phyloP scores from a whole-genome alignment of 1,284 basidiomycete species.

The Golubevia pallescens region DNA sequence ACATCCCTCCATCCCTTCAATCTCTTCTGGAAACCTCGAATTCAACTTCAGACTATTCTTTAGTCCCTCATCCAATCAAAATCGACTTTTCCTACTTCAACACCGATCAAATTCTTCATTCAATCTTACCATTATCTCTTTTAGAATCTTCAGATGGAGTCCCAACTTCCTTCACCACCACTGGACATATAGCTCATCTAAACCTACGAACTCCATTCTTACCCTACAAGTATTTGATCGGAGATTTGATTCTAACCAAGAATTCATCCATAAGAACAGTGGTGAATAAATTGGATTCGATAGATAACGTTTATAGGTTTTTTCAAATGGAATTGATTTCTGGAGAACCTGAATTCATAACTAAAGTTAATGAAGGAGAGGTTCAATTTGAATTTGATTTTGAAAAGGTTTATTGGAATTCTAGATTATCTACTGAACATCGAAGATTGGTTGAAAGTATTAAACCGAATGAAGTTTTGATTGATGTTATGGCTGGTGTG shows the following conservation, averaged over 20 bases:
- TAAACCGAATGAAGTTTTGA: constrained; percentile 72
- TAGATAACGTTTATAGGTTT: constrained; percentile 85
- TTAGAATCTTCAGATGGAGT: too few species aligned
- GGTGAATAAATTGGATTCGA: constrained; percentile 91
- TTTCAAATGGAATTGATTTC: constrained; percentile 98
- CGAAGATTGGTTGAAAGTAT: constrained; percentile 76
- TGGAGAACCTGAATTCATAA: constrained; percentile 83
- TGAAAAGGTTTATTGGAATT: constrained; percentile 96
- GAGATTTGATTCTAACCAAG: constrained; percentile 74
- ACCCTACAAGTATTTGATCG: constrained; percentile 88
- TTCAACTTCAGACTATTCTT: too few species aligned
- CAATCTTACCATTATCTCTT: too few species aligned
- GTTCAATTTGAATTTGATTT: constrained; percentile 95
- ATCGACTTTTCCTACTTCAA: too few species aligned
- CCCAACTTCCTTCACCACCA: too few species aligned
- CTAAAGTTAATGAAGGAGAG: constrained; percentile 66
- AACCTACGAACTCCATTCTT: constrained; percentile 89
- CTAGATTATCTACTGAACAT: constrained; percentile 88
- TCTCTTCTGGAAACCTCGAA: too few species aligned
- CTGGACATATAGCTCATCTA: constrained; percentile 72
- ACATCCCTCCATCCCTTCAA: too few species aligned
- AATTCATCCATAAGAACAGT: constrained; percentile 81
- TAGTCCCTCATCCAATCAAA: too few species aligned
- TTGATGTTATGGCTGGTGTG: constrained; percentile 95
- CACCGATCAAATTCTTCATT: too few species aligned